Evolutionary conservation across 2,329 filamentous ascomycete species (phyloP).

Genomic region (Mycocentrospora acerina): DNA sequence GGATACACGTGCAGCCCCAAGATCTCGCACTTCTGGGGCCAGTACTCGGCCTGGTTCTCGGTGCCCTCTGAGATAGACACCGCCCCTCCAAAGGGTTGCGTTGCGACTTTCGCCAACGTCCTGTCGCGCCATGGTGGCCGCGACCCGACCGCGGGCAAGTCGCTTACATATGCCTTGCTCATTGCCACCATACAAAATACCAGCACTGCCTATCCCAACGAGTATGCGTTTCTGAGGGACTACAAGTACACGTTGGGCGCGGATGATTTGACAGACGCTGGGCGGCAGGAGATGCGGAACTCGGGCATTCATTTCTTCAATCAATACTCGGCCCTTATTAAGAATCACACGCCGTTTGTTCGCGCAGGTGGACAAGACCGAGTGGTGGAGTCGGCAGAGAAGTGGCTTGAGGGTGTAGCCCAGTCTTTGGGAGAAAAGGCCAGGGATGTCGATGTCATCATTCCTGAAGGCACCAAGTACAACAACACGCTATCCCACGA

Average conservation of each 20-base stretch:
- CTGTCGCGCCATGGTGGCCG: conserved; percentile 84
- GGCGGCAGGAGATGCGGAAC: conserved; percentile 68
- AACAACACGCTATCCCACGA: conserved; percentile 85
- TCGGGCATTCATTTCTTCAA: conserved; percentile 75
- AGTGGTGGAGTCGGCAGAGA: conserved; percentile 72
- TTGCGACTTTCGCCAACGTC: conserved; percentile 76
- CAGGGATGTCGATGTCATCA: conserved; percentile 55
- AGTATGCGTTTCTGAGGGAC: conserved; percentile 69
- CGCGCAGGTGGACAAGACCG: conserved; percentile 69
- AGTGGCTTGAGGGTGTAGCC: conserved; percentile 76
- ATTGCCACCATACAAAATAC: conserved; percentile 66
- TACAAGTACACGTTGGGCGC: conserved; percentile 72
- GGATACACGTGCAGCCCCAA: conserved; percentile 65
- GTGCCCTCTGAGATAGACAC: conserved; percentile 66
- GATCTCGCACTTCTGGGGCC: conserved; percentile 74
- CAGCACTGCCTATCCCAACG: conserved; percentile 57
- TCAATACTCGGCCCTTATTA: conserved; percentile 67
- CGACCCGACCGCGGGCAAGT: conserved; percentile 73
- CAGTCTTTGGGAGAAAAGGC: conserved; percentile 49
- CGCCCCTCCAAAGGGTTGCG: conserved; percentile 66
- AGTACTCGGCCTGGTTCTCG: conserved; percentile 83
- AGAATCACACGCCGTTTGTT: conserved; percentile 64
- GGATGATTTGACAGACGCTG: conserved; percentile 69
- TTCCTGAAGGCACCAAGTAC: conserved; percentile 64
- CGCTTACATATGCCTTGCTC: conserved; percentile 61